Conservation (phyloP, 345 rosid species). For the Microthlaspi erraticum region DNA sequence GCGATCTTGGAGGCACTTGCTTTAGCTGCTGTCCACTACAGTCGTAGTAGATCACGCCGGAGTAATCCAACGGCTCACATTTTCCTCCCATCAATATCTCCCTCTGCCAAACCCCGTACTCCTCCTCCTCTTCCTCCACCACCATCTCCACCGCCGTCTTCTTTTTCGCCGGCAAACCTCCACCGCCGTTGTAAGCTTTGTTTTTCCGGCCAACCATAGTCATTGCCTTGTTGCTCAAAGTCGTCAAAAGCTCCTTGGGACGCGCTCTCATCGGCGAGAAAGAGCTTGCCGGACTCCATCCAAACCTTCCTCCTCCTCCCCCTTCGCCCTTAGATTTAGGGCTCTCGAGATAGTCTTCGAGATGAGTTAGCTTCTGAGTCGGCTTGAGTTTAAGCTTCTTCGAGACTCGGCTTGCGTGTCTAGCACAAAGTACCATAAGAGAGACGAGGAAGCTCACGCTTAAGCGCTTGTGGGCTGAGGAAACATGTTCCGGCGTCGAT, state of each 20-base stretch:
- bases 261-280: slow-evolving; percentile 46
- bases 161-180: slow-evolving; percentile 23
- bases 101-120: slow-evolving; percentile 90
- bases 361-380: slow-evolving; percentile 20
- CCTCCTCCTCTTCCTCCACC: slow-evolving; percentile 54
- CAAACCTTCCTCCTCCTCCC: slow-evolving; percentile 36
- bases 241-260: slow-evolving; percentile 58
- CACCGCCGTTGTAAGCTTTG: slow-evolving; percentile 26
- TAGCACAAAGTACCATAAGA: slow-evolving; percentile 61
- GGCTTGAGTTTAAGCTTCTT: slow-evolving; percentile 51
- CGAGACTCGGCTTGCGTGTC: slow-evolving; percentile 57
- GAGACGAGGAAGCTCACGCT: slow-evolving; percentile 50
- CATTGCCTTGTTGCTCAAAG: slow-evolving; percentile 64
- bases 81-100: slow-evolving; percentile 91
- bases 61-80: slow-evolving; percentile 87
- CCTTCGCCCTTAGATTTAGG: slow-evolving; percentile 5
- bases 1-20: slow-evolving; percentile 73
- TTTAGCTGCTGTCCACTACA: slow-evolving; percentile 61
- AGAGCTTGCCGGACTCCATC: slow-evolving; percentile 42
- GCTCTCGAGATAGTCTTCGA: slow-evolving; percentile 38
- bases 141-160: slow-evolving; percentile 18
- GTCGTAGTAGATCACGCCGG: slow-evolving; percentile 93
- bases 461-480: slow-evolving; percentile 47
- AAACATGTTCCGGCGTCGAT: slow-evolving; percentile 40
- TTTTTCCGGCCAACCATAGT: slow-evolving; percentile 50